phyloP scores from a whole-genome alignment of 2,329 filamentous ascomycete genomes.

The Fusarium poae region DNA sequence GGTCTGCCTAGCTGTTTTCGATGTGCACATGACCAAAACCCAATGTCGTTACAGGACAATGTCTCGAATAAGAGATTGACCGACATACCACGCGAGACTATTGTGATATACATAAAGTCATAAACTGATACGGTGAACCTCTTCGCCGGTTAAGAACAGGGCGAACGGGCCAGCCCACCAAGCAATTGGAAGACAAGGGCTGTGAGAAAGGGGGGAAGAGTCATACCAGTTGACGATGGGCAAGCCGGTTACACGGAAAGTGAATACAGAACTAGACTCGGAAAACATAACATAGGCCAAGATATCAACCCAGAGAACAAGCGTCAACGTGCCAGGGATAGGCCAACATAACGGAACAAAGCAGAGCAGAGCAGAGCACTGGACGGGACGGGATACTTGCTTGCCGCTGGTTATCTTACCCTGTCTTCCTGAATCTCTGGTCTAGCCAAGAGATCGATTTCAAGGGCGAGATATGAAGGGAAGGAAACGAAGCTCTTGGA shows the following conservation, averaged over 20 bases:
- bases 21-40: conserved; percentile 35
- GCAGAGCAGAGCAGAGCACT: conserved; percentile 5
- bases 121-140: conserved; percentile 37
- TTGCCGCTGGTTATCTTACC: conserved; percentile 29
- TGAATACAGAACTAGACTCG: conserved; percentile 14
- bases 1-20: conserved; percentile 13
- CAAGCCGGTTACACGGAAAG: conserved; percentile 30
- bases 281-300: conserved; percentile 29
- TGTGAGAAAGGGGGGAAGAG: conserved; percentile 31
- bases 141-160: conserved; percentile 31
- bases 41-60: conserved; percentile 36
- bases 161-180: conserved; percentile 42
- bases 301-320: conserved; percentile 21
- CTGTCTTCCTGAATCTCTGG: conserved; percentile 23
- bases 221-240: conserved; percentile 38
- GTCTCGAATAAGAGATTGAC: conserved; percentile 40
- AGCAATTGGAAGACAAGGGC: conserved; percentile 40
- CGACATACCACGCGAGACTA: conserved; percentile 38
- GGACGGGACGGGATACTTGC: conserved; percentile 10
- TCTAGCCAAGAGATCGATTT: conserved; percentile 22
- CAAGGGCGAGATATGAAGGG: conserved; percentile 25
- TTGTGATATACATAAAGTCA: conserved; percentile 39
- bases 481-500: conserved; percentile 16
- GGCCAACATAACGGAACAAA: neutral
- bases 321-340: conserved; percentile 34